Conservation (phyloP, 2,329 filamentous ascomycete genomes). For the Chaetothyriales sp. region DNA sequence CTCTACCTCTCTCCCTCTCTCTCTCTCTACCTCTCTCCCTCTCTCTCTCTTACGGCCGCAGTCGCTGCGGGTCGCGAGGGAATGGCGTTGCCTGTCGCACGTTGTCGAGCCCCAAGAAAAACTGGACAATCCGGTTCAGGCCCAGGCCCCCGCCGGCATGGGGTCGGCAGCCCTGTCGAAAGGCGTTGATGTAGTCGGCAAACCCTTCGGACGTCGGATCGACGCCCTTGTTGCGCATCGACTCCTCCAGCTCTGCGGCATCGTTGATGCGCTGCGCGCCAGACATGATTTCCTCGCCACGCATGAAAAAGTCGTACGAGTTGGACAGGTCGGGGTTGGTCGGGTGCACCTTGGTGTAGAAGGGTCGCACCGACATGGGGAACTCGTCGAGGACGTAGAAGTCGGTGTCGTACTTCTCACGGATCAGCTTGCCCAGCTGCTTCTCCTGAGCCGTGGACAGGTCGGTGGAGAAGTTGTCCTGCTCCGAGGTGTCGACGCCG, state of each 20-base stretch:
- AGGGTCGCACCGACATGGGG: slow-evolving; percentile 73
- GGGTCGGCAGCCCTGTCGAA: slow-evolving; percentile 50
- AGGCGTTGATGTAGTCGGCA: slow-evolving; percentile 50
- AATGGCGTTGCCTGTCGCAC: slow-evolving; percentile 49
- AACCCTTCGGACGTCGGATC: slow-evolving; percentile 47
- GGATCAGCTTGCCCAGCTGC: slow-evolving; percentile 73
- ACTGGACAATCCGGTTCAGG: slow-evolving; percentile 53
- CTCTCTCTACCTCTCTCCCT: background rate
- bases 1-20: too few relatives aligned
- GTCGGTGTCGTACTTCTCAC: slow-evolving; percentile 81
- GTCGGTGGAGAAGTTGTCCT: slow-evolving; percentile 35
- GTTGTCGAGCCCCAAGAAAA: slow-evolving; percentile 52
- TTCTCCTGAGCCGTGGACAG: slow-evolving; percentile 37
- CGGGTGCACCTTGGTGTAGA: slow-evolving; percentile 76
- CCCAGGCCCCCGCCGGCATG: slow-evolving; percentile 54
- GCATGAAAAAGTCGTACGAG: slow-evolving; percentile 59
- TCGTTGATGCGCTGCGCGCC: slow-evolving; percentile 55
- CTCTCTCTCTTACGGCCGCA: slow-evolving; percentile 25
- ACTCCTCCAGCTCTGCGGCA: slow-evolving; percentile 42
- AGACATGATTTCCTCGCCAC: slow-evolving; percentile 55
- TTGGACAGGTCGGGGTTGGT: slow-evolving; percentile 52
- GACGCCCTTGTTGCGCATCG: slow-evolving; percentile 46
- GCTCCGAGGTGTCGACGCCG: slow-evolving; percentile 37
- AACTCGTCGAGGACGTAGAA: slow-evolving; percentile 98
- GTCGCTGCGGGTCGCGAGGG: slow-evolving; percentile 48